phyloP scores from a whole-genome alignment of 2,329 filamentous ascomycete species.

The Polytolypa hystricis region DNA sequence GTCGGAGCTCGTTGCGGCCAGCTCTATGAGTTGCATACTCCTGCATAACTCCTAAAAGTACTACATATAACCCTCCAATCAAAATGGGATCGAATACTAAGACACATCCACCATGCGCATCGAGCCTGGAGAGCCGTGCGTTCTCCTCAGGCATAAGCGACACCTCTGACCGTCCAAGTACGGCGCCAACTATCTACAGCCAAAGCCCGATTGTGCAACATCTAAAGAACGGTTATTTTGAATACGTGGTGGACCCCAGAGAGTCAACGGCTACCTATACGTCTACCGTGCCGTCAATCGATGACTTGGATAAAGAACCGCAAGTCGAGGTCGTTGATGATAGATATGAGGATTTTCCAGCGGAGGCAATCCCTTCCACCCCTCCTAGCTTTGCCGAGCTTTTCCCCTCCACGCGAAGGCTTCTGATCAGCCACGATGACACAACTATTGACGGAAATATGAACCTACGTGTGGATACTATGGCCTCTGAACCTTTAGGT shows the following conservation, averaged over 20 bases:
- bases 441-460: conserved; percentile 86
- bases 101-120: too few relatives aligned
- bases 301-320: conserved; percentile 38
- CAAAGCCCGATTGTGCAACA: conserved; percentile 19
- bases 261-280: conserved; percentile 69
- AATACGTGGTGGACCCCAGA: conserved; percentile 24
- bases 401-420: conserved; percentile 72
- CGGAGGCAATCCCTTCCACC: conserved; percentile 62
- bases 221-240: conserved; percentile 10
- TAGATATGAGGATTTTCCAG: conserved; percentile 49
- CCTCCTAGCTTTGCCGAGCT: conserved; percentile 71
- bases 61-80: too few relatives aligned
- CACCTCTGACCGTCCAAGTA: conserved; percentile 28
- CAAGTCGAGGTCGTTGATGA: conserved; percentile 40
- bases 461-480: conserved; percentile 83
- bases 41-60: too few relatives aligned
- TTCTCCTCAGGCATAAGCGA: too few relatives aligned
- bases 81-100: too few relatives aligned
- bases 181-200: conserved; percentile 29
- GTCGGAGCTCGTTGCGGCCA: too few relatives aligned
- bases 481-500: conserved; percentile 45
- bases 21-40: too few relatives aligned
- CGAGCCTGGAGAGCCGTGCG: too few relatives aligned
- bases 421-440: conserved; percentile 83
- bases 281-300: conserved; percentile 56